Base-by-base conservation (phyloP, 73 alveolate species). In the Uronychia setigera region DNA sequence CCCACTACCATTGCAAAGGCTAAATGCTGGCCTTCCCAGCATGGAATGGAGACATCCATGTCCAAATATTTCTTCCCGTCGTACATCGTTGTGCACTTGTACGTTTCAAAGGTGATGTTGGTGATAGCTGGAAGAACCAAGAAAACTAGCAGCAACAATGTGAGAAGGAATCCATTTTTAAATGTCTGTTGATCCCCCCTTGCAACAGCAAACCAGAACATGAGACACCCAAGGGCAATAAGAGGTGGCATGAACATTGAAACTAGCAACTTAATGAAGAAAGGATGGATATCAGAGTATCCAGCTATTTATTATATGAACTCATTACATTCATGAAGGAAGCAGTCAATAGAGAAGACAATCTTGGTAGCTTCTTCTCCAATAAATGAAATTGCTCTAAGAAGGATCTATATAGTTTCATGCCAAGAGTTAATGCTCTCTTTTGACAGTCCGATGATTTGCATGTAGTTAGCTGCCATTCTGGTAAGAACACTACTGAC, bases 1-100 rank as follows among this genome's bases (percentile, higher is more conserved):
- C 67, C 67, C n/a, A 46, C 67, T 46, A 5, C 67, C 67, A 46
- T 46, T 46, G 67, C 67, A 46, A 46, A 46, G 67, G n/a, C 67
- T 46, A 46, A 46, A 19, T 46, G 67, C n/a, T 5, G 5, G 5
- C 67, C 67, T 46, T 46, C 67, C 67, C 67, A 46, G 67, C 67
- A 46, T 5, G 67, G 67, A 19, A 46, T 46, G 67, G 67, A 46
- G 67, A 46, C 67, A 46, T 46, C 67, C 67, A 46, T 46, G 67
- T 46, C 67, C 67, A 46, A 19, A 19, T 46, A 46, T 19, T 46
- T 46, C n/a, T 46, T 46, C 67, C 67, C 67, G 67, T 46, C 67
- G 67, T 46, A 46, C 67, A 46, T 11, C 67, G 5, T 19, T 46
- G 67, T 46, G 67, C 67, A 46, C 67, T 46, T 46, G 19, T 46